Percentiles rank a stretch among this genome's conserved stretches.
Conservation (phyloP, 768 basidiomycete genomes). For the Russula griseocarnosa region DNA sequence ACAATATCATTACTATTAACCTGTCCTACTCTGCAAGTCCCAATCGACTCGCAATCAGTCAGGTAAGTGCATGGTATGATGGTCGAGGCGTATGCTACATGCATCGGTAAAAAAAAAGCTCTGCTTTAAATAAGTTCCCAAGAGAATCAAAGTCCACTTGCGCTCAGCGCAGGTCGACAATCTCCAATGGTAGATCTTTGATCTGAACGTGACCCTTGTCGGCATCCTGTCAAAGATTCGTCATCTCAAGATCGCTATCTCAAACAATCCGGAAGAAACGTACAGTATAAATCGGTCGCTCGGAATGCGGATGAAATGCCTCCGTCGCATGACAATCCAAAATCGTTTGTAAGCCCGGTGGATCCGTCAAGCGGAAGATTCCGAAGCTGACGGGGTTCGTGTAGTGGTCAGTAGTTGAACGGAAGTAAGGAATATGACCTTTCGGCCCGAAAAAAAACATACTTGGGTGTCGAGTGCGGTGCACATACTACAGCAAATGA, state of each 20-base stretch:
- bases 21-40: slow-evolving; percentile 2
- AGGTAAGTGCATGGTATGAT: slow-evolving; percentile 5
- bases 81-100: slow-evolving; percentile 11
- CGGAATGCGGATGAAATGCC: slow-evolving; percentile 84
- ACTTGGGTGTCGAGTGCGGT: slow-evolving; percentile 74
- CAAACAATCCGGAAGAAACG: slow-evolving; percentile 32
- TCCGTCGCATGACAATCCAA: slow-evolving; percentile 63
- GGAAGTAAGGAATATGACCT: neutral
- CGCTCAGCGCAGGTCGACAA: slow-evolving; percentile 67
- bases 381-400: slow-evolving; percentile 55
- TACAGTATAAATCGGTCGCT: slow-evolving; percentile 82
- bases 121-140: slow-evolving; percentile 12
- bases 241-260: neutral
- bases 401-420: slow-evolving; percentile 4
- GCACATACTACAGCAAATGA: slow-evolving; percentile 93
- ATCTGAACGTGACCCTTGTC: slow-evolving; percentile 83
- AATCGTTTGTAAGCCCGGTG: slow-evolving; percentile 73
- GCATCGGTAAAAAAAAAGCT: slow-evolving; percentile 1
- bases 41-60: slow-evolving; percentile 7
- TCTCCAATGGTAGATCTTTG: slow-evolving; percentile 68
- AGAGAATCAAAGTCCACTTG: neutral
- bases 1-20: slow-evolving; percentile 14
- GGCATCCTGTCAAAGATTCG: slow-evolving; percentile 52
- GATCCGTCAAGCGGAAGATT: slow-evolving; percentile 86
- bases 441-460: slow-evolving; percentile 31